Evolutionary conservation across 2,329 filamentous ascomycete species (phyloP), one percentile per base, ranked within the genome.

Genomic region (Neopestalotiopsis rosae): DNA sequence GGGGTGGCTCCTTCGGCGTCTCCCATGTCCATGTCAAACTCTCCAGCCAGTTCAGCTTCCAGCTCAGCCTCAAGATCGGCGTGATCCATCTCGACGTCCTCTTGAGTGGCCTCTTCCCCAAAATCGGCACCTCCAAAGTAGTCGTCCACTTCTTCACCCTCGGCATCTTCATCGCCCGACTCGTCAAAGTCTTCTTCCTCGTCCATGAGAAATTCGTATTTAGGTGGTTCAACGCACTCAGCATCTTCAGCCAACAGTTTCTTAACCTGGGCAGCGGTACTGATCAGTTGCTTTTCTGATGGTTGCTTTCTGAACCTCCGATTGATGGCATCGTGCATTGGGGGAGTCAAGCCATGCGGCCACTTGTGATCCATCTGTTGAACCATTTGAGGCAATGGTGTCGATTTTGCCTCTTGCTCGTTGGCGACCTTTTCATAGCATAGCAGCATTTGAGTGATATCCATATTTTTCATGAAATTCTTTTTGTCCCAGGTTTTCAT

Each of bases 401-500:
- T 86, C n/a, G 84, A 85, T 75, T 86, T 84, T 1, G 91, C 91
- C 76, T 92, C 90, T n/a, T 86, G 82, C 72, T 93, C 91, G 67
- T 81, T 90, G 61, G 85, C 82, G 20, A 95, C 91, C 40, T 81
- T 84, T 9, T 92, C 91, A 69, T 94, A 88, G 1, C 95, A 92
- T 7, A 97, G 83, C 45, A 97, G 87, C 92, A 97, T 97, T 82
- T 97, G 94, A 73, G 92, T 94, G 42, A 97, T 89, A 76, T 97
- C 94, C 40, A 93, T 92, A 9, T 93, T 92, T 82, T 97, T 97
- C 84, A 95, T 94, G 85, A 95, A 94, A 20, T 91, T 88, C 76
- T 93, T 94, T 76, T 91, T 91, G 78, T 97, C 94, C 93, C 94
- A 97, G 69, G 92, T 95, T 84, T 97, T 97, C 92, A 96, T 94